Base-by-base conservation (phyloP, 768 basidiomycete species). In the Phaffia australis region DNA sequence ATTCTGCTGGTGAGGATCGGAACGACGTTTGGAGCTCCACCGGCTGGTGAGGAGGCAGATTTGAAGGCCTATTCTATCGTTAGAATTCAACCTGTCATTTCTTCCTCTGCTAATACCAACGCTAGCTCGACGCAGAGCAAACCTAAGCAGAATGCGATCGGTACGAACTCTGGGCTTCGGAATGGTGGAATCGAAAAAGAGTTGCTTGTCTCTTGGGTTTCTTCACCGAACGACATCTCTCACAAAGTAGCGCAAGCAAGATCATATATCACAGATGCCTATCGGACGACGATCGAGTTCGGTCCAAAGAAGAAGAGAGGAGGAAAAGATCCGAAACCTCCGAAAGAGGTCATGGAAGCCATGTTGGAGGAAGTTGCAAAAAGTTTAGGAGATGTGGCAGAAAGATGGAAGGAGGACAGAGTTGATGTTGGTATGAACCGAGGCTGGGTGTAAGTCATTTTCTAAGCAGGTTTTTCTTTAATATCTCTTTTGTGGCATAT, bases 271-370 rank as follows among this genome's bases (percentile, higher is more conserved):
- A 27, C 46, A 27, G 27, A 18, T 7, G 59, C 59, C 14, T 21
- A 48, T 49, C 59, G 59, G 6, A 49, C 30, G 15, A 48, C 14
- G 23, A 23, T 60, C 46, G 25, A 19, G 1, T 60, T 60, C 15
- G 46, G 50, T 18, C 59, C 59, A 8, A 60, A 60, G 42, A 35
- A 49, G 21, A 60, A 60, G n/a, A 49, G 59, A 21, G 59, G 59
- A 14, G 9, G 46, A 23, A 46, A 49, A 15, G 59, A 60, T 25
- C 59, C 59, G 32, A 46, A 48, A 23, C 59, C 59, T 25, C 59
- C 59, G 59, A 46, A 18, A 14, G 8, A 21, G 29, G 21, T 49
- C n/a, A 46, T 48, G 59, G 46, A 46, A 25, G 59, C 47, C 5
- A 60, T 49, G 59, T 49, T 60, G 19, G 47, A 60, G 19, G 47